Evolutionary conservation across 2,329 filamentous ascomycete genomes (phyloP).

Genomic region (Aspergillus pseudotamarii): DNA sequence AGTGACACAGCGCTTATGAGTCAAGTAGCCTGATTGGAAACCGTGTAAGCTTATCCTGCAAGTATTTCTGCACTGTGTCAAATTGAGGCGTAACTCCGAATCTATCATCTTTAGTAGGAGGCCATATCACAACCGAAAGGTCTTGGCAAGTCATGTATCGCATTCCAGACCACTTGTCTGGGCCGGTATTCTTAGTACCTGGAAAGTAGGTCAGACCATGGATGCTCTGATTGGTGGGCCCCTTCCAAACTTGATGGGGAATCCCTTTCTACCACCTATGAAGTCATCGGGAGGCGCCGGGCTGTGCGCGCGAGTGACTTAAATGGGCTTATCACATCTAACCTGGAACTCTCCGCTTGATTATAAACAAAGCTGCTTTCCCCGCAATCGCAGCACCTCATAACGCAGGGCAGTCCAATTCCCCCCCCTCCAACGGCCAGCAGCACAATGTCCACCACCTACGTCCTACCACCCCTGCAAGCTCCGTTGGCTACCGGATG

Average conservation of each 20-base stretch:
- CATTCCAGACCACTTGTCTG: neutral
- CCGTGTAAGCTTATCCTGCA: neutral
- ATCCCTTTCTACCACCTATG: neutral
- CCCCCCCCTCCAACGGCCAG: neutral
- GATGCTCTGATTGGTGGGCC: neutral
- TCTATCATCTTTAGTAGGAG: neutral
- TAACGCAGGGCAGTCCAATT: neutral
- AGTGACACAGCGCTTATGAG: neutral
- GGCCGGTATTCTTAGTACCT: neutral
- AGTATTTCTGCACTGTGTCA: neutral
- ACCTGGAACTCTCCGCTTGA: neutral
- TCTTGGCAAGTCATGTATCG: neutral
- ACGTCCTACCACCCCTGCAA: neutral
- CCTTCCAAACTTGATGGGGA: neutral
- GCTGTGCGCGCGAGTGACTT: conserved; percentile 3
- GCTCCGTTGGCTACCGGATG: neutral
- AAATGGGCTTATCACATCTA: conserved; percentile 3
- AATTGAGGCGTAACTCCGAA: neutral
- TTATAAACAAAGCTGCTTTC: conserved; percentile 1
- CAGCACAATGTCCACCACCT: neutral
- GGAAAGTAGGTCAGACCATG: neutral
- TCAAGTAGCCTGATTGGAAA: neutral
- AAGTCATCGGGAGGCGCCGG: conserved; percentile 4
- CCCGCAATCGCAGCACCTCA: neutral
- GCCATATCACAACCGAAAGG: neutral